phyloP scores from a whole-genome alignment of 1,284 basidiomycete genomes.

The Leccinum angustisporum region DNA sequence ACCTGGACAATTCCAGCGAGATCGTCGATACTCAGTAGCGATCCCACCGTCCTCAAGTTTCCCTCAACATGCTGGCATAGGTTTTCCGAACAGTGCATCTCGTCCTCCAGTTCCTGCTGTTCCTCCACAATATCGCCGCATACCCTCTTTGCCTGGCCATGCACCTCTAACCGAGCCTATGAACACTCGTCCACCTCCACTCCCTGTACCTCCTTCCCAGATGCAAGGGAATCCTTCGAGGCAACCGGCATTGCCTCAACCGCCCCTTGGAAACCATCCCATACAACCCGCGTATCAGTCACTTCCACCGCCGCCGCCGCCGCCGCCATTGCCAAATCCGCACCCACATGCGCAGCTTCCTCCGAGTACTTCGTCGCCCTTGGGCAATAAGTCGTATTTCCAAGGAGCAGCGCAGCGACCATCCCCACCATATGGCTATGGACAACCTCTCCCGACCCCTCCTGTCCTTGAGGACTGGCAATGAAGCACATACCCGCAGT shows the following conservation, averaged over 20 bases:
- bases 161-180: conserved; percentile 23
- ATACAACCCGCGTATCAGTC: conserved; percentile 37
- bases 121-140: conserved; percentile 25
- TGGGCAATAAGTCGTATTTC: conserved; percentile 35
- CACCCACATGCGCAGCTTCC: conserved; percentile 29
- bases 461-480: conserved; percentile 27
- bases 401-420: conserved; percentile 45
- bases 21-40: conserved; percentile 38
- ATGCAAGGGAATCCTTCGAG: conserved; percentile 27
- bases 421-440: conserved; percentile 30
- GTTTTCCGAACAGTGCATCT: conserved; percentile 22
- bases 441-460: conserved; percentile 29
- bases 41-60: conserved; percentile 35
- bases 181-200: conserved; percentile 24
- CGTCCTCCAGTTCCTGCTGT: conserved; percentile 23
- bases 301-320: conserved; percentile 38
- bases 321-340: conserved; percentile 33
- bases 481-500: conserved; percentile 19
- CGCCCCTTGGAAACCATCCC: conserved; percentile 36
- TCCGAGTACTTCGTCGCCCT: conserved; percentile 30
- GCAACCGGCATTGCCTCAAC: conserved; percentile 41
- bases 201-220: conserved; percentile 32
- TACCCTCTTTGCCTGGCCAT: conserved; percentile 30
- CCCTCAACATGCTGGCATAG: conserved; percentile 25
- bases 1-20: conserved; percentile 35